Evolutionary conservation across 768 basidiomycete species (phyloP).

Genomic region (Postia placenta): DNA sequence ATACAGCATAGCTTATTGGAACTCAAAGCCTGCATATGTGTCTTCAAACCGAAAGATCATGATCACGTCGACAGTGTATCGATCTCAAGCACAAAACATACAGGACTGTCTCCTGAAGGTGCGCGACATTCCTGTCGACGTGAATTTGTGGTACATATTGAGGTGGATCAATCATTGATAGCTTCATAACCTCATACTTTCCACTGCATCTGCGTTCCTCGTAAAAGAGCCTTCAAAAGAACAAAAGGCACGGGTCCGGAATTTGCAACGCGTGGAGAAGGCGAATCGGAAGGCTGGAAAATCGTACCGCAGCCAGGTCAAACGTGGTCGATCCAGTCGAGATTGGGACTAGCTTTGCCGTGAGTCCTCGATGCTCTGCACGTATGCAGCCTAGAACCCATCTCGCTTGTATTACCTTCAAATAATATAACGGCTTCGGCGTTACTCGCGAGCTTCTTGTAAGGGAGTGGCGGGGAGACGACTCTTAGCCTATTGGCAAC

Average conservation of each 20-base stretch:
- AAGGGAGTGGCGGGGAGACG: too few relatives aligned
- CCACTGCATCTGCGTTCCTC: conserved; percentile 40
- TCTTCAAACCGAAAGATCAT: conserved; percentile 64
- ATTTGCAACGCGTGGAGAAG: conserved; percentile 39
- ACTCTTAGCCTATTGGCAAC: too few relatives aligned
- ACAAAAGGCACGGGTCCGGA: conserved; percentile 49
- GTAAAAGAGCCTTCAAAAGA: conserved; percentile 49
- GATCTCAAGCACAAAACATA: conserved; percentile 75
- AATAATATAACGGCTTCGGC: too few relatives aligned
- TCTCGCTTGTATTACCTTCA: too few relatives aligned
- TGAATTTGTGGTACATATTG: too few relatives aligned
- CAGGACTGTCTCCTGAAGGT: conserved; percentile 68
- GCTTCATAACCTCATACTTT: conserved; percentile 49
- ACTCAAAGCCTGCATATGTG: conserved; percentile 52
- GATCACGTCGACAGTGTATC: conserved; percentile 60
- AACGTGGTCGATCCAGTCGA: conserved; percentile 26
- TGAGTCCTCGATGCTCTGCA: too few relatives aligned
- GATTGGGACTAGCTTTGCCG: conserved; percentile 16
- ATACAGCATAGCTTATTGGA: too few relatives aligned
- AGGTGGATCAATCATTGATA: conserved; percentile 24
- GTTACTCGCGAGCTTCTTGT: too few relatives aligned
- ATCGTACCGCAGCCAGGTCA: conserved; percentile 44
- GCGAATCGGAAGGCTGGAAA: conserved; percentile 45
- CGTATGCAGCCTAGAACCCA: too few relatives aligned
- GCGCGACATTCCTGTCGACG: conserved; percentile 6